phyloP scores from a whole-genome alignment of 805 yeast species.

The Cyberlindnera amylophila region DNA sequence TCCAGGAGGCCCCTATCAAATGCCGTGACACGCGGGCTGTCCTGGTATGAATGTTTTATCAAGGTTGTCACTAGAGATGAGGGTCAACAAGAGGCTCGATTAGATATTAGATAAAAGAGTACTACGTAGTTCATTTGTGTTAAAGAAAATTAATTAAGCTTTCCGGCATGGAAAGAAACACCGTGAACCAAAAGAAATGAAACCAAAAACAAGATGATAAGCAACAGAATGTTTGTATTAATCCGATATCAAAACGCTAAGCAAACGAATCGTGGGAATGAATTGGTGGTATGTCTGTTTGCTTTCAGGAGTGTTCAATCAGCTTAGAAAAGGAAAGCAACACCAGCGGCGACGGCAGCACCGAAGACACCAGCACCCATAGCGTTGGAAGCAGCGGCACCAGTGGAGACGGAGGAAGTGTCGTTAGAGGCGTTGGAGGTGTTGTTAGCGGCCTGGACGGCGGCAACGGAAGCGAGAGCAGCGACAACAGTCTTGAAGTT shows the following conservation, averaged over 20 bases:
- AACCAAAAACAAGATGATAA: slow-evolving; percentile 13
- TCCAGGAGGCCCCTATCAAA: too few relatives aligned
- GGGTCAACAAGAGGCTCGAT: too few relatives aligned
- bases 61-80: too few relatives aligned
- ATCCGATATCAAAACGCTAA: slow-evolving; percentile 8
- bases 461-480: slow-evolving; percentile 67
- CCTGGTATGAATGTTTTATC: too few relatives aligned
- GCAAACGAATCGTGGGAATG: slow-evolving; percentile 4
- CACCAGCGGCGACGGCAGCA: slow-evolving; percentile 85
- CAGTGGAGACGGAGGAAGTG: slow-evolving; percentile 42
- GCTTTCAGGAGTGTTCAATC: slow-evolving; percentile 12
- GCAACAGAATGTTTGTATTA: slow-evolving; percentile 18
- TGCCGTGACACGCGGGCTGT: too few relatives aligned
- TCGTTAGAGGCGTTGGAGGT: slow-evolving; percentile 37
- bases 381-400: slow-evolving; percentile 49
- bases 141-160: neutral
- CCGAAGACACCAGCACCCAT: slow-evolving; percentile 73
- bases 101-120: too few relatives aligned
- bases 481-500: slow-evolving; percentile 68
- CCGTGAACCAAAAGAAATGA: slow-evolving; percentile 12
- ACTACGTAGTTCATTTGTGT: neutral
- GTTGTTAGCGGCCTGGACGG: slow-evolving; percentile 59
- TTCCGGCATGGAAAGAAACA: slow-evolving; percentile 8
- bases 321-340: slow-evolving; percentile 45
- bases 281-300: slow-evolving; percentile 11